phyloP scores from a whole-genome alignment of 2,329 filamentous ascomycete genomes.

The Zarea fungicola region DNA sequence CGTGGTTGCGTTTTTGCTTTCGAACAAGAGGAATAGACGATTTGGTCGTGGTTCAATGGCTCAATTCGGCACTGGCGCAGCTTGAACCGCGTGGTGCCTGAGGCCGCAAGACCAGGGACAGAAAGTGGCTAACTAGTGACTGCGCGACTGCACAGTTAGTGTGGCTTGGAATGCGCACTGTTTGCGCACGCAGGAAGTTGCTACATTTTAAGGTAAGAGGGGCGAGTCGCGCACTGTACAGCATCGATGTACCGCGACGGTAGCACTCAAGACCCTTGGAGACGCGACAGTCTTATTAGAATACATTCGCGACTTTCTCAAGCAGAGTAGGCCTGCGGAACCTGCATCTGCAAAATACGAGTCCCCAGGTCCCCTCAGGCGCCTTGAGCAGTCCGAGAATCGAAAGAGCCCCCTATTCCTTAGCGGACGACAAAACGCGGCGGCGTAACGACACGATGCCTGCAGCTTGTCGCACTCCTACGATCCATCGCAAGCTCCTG shows the following conservation, averaged over 20 bases:
- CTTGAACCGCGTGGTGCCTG: conserved; percentile 8
- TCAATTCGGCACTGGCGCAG: conserved; percentile 10
- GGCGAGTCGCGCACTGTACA: conserved; percentile 14
- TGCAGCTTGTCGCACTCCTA: conserved; percentile 9
- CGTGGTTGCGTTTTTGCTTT: conserved; percentile 2
- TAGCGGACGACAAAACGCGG: conserved; percentile 5
- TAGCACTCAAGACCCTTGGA: conserved; percentile 5
- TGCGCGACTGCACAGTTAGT: conserved; percentile 14
- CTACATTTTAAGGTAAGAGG: not conserved
- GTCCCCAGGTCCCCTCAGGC: not conserved
- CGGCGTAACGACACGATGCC: conserved; percentile 13
- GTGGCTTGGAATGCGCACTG: conserved; percentile 6
- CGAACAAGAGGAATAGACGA: conserved; percentile 1
- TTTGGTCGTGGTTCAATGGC: conserved; percentile 2
- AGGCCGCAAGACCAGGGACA: conserved; percentile 7
- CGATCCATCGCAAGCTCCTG: conserved; percentile 19
- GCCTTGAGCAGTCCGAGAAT: not conserved
- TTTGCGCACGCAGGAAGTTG: not conserved
- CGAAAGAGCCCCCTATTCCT: not conserved
- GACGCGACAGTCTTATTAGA: conserved; percentile 12
- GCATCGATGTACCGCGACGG: conserved; percentile 9
- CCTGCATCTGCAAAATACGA: conserved; percentile 2
- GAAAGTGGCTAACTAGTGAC: too few relatives aligned
- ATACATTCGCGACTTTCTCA: conserved; percentile 1
- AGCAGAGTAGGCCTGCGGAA: conserved; percentile 1